Evolutionary conservation across 2,329 filamentous ascomycete genomes (phyloP), one percentile per base, ranked within the genome.

Genomic region (Diaporthe sp.): DNA sequence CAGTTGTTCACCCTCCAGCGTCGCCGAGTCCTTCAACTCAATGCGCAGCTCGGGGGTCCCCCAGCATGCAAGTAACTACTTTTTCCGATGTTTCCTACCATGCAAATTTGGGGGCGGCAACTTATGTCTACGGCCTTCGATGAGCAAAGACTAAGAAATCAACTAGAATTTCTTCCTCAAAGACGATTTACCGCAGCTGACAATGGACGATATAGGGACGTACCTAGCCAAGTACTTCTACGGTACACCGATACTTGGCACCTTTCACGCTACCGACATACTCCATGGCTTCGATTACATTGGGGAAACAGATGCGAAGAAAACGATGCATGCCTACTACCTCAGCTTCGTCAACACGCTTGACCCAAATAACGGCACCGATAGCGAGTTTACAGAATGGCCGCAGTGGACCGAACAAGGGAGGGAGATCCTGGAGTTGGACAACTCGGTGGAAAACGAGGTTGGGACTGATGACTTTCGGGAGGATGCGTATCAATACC

Each of bases 141-240:
- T 30, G 22, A 30, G 2, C 4, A 22, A 13, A 39, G 19, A n/a
- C 10, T 22, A 35, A 3, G 2, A 37, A 7, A n/a, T n/a, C 10
- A n/a, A n/a, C 4, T 22, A n/a, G 4, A 13, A n/a, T 25, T 25
- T 13, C 37, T n/a, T 6, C 22, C 7, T 15, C 12, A 44, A 22
- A 5, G n/a, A 10, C 27, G 15, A 3, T 30, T 13, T 15, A 0
- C n/a, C 8, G 22, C 4, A 0, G n/a, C 37, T 63, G 22, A 63
- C 37, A 63, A 17, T 39, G 12, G 17, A 32, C 9, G 7, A 17
- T 19, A 22, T 7, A 63, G 58, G 58, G 90, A 90, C 88, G 0
- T 93, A 92, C 80, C 85, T 93, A 5, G 82, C 88, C 0, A 88
- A 87, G 0, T 92, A 92, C 79, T 81, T 90, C 79, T 87, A 91